Percentiles rank a stretch among this genome's conserved stretches.
Evolutionary conservation across 805 yeast species (phyloP).

Genomic region (Zygotorulaspora danielsina): DNA sequence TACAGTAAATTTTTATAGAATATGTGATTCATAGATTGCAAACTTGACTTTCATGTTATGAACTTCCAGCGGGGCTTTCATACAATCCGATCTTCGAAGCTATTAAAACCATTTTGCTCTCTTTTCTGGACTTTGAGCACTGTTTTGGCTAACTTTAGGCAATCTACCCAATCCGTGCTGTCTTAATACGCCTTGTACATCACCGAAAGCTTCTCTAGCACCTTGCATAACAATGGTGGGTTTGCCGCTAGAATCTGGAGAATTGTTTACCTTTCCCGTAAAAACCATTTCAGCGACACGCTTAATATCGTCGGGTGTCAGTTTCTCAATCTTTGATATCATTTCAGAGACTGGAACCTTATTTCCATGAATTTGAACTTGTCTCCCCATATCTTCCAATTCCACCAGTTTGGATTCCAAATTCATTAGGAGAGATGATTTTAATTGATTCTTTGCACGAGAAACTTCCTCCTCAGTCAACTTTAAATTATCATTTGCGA

Average conservation of each 20-base stretch:
- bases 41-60: too few species aligned
- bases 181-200: slow-evolving; percentile 59
- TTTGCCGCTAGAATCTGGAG: slow-evolving; percentile 50
- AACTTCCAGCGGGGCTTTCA: too few species aligned
- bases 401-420: slow-evolving; percentile 91
- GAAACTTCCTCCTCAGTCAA: slow-evolving; percentile 67
- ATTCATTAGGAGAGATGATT: slow-evolving; percentile 85
- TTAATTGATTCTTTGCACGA: slow-evolving; percentile 89
- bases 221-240: slow-evolving; percentile 94
- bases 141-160: slow-evolving; percentile 11
- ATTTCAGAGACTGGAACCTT: slow-evolving; percentile 74
- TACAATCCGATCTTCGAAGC: too few species aligned
- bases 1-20: slow-evolving; percentile 3
- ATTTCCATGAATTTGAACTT: slow-evolving; percentile 77
- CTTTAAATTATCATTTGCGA: slow-evolving; percentile 54
- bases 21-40: too few species aligned
- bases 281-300: slow-evolving; percentile 71
- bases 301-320: slow-evolving; percentile 64
- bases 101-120: slow-evolving; percentile 29
- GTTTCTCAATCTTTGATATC: slow-evolving; percentile 67
- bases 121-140: not conserved
- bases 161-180: slow-evolving; percentile 67
- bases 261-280: slow-evolving; percentile 53
- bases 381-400: slow-evolving; percentile 93
- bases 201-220: slow-evolving; percentile 78